Evolutionary conservation across 805 yeast genomes (phyloP).

Genomic region (Ogataea pini): DNA sequence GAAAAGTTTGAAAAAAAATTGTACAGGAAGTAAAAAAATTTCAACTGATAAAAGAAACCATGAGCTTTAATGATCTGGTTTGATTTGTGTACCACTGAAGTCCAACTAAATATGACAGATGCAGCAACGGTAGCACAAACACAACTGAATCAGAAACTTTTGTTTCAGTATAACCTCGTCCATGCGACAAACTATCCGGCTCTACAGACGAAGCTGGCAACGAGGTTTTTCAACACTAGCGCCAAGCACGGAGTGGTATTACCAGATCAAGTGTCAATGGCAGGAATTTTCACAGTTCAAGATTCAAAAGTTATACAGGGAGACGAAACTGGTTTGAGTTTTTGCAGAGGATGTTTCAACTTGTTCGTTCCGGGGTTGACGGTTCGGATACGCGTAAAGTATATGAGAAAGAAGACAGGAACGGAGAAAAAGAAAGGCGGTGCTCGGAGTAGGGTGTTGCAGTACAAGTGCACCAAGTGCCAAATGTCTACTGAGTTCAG

Average conservation of each 20-base stretch:
- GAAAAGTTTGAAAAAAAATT: not conserved
- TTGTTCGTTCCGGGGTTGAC: conserved; percentile 26
- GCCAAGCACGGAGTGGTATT: conserved; percentile 17
- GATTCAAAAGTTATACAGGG: conserved; percentile 2
- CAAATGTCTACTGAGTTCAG: conserved; percentile 13
- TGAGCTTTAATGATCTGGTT: no score
- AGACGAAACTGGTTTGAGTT: conserved; percentile 14
- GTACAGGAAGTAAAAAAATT: not conserved
- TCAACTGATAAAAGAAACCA: not conserved
- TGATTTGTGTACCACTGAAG: no score
- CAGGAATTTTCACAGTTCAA: conserved; percentile 2
- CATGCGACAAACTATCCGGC: conserved; percentile 17
- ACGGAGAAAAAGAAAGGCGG: conserved; percentile 7
- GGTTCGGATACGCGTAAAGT: conserved; percentile 17
- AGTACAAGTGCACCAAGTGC: conserved; percentile 28
- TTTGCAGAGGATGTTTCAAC: conserved; percentile 21
- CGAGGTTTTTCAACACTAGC: conserved; percentile 15
- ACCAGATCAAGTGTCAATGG: conserved; percentile 18
- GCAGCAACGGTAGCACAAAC: conserved; percentile 7
- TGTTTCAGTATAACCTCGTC: conserved; percentile 22
- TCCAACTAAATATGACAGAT: not conserved
- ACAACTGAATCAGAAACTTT: conserved; percentile 9
- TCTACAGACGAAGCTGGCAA: conserved; percentile 22
- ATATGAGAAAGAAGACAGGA: conserved; percentile 1
- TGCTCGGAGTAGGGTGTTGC: conserved; percentile 13